A percentile compares a stretch with the other conserved stretches of the same genome.
phyloP scores from a whole-genome alignment of 768 basidiomycete species.

The Cystobasidium ongulense region DNA sequence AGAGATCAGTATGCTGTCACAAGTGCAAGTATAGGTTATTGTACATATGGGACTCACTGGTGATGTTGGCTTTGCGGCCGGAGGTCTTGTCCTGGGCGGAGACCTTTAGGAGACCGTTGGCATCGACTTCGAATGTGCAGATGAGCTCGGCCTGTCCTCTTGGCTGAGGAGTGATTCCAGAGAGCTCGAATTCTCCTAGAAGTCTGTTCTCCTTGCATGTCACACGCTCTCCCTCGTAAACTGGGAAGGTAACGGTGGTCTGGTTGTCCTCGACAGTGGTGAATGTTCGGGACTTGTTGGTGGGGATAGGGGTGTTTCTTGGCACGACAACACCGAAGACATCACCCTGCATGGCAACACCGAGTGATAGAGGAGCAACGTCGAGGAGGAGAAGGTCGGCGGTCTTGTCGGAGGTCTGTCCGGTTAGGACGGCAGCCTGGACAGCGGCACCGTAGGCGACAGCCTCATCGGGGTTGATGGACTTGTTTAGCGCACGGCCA shows the following conservation, averaged over 20 bases:
- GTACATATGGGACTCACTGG: slow-evolving; percentile 30
- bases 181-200: slow-evolving; percentile 98
- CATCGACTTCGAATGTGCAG: slow-evolving; percentile 98
- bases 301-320: slow-evolving; percentile 98
- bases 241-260: slow-evolving; percentile 99
- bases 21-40: background rate
- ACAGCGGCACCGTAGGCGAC: slow-evolving; percentile 99
- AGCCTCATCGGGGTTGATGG: slow-evolving; percentile 99
- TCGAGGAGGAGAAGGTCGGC: slow-evolving; percentile 96
- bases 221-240: slow-evolving; percentile 99
- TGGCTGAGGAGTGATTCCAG: slow-evolving; percentile 96
- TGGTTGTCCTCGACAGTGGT: slow-evolving; percentile 99
- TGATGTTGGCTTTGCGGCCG: slow-evolving; percentile 79
- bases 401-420: slow-evolving; percentile 97
- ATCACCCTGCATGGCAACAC: slow-evolving; percentile 99
- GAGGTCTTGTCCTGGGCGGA: slow-evolving; percentile 97
- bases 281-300: slow-evolving; percentile 97
- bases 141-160: slow-evolving; percentile 99
- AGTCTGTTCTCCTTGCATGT: slow-evolving; percentile 99
- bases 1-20: background rate
- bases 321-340: slow-evolving; percentile 99
- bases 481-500: slow-evolving; percentile 97
- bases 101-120: slow-evolving; percentile 98
- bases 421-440: slow-evolving; percentile 96
- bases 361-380: slow-evolving; percentile 93